Evolutionary conservation across 2,329 filamentous ascomycete species (phyloP).

Genomic region (Aureobasidium sp.): DNA sequence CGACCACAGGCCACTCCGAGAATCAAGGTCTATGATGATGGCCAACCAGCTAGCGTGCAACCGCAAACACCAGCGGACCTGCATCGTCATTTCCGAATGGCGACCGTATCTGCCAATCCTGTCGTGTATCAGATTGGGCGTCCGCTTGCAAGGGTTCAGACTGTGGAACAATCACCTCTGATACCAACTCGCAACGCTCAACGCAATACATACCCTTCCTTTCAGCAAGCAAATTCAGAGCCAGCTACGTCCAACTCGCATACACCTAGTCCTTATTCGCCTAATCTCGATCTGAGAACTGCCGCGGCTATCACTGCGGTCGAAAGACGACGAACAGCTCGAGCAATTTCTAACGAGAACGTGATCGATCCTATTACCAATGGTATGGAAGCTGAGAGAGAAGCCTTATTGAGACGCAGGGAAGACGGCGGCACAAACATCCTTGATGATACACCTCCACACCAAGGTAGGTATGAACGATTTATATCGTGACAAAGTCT

Average conservation of each 20-base stretch:
- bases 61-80: conserved; percentile 32
- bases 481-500: conserved; percentile 15
- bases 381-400: conserved; percentile 23
- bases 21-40: conserved; percentile 28
- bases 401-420: conserved; percentile 19
- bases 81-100: not conserved
- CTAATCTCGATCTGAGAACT: conserved; percentile 1
- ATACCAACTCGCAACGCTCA: not conserved
- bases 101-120: not conserved
- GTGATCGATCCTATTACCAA: conserved; percentile 19
- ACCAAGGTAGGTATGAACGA: conserved; percentile 27
- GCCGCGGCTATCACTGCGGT: conserved; percentile 5
- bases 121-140: not conserved
- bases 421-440: conserved; percentile 10
- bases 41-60: conserved; percentile 22
- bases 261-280: not conserved
- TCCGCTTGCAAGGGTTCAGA: not conserved
- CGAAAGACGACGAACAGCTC: not conserved
- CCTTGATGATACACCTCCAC: conserved; percentile 26
- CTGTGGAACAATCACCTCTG: not conserved
- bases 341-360: conserved; percentile 20
- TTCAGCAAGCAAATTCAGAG: not conserved
- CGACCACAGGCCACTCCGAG: conserved; percentile 17
- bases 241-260: not conserved
- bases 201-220: conserved; percentile 18